Percentiles rank a stretch among this genome's conserved stretches.
Evolutionary conservation across 2,329 filamentous ascomycete species (phyloP).

Genomic region (Arthrobotrys iridis): DNA sequence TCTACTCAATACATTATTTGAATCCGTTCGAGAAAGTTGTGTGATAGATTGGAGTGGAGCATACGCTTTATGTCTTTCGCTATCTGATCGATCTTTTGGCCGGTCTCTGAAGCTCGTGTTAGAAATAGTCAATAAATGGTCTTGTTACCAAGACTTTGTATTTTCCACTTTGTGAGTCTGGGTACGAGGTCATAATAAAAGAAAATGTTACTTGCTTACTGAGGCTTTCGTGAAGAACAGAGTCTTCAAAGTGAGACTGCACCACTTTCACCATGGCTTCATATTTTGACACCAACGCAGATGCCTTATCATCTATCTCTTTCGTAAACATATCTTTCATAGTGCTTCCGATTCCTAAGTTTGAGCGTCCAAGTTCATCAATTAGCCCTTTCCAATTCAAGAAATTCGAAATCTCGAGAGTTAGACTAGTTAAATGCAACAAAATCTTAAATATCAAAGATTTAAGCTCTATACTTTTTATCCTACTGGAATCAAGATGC

Average conservation of each 20-base stretch:
- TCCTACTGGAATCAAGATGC: constrained; percentile 27
- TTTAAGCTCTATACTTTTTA: constrained; percentile 19
- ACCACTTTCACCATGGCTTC: constrained; percentile 20
- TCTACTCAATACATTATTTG: constrained; percentile 3
- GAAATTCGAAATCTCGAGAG: neutral
- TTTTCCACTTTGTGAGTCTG: neutral
- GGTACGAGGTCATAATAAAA: neutral
- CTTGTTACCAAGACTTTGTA: neutral
- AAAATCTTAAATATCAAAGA: neutral
- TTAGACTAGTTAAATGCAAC: too few relatives aligned
- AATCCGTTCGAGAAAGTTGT: neutral
- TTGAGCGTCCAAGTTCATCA: neutral
- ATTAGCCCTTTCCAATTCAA: neutral
- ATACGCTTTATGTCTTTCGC: constrained; percentile 22
- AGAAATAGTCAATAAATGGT: neutral
- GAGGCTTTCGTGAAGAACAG: constrained; percentile 24
- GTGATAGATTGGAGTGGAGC: neutral
- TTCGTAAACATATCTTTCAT: constrained; percentile 45
- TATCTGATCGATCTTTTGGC: constrained; percentile 27
- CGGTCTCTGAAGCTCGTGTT: constrained; percentile 9
- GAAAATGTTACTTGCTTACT: constrained; percentile 24
- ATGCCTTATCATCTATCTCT: constrained; percentile 19
- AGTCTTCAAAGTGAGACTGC: constrained; percentile 36
- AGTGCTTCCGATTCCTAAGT: constrained; percentile 28
- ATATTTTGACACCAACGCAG: constrained; percentile 23